Evolutionary conservation across 371 early-diverging fungal genomes (phyloP).

Genomic region (Choanephora cucurbitarum): DNA sequence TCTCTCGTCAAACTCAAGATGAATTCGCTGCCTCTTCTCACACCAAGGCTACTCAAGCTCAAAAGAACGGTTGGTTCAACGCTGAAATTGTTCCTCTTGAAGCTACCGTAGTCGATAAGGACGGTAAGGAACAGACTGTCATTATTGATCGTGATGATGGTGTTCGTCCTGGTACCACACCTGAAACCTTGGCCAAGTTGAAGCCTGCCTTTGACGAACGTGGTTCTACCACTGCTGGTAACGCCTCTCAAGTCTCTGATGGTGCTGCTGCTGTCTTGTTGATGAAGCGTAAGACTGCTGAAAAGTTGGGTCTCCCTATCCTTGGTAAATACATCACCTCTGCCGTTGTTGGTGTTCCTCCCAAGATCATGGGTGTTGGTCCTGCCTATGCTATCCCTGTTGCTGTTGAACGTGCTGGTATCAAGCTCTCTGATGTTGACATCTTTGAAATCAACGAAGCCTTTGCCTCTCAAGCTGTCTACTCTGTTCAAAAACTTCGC

Average conservation of each 20-base stretch:
- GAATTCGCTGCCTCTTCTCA: slow-evolving; percentile 84
- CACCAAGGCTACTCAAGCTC: slow-evolving; percentile 81
- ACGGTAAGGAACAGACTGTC: slow-evolving; percentile 64
- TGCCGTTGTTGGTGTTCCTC: slow-evolving; percentile 88
- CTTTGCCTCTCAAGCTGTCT: slow-evolving; percentile 97
- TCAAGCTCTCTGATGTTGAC: slow-evolving; percentile 76
- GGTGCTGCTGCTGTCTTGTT: slow-evolving; percentile 97
- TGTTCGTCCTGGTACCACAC: slow-evolving; percentile 82
- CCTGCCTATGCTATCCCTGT: slow-evolving; percentile 95
- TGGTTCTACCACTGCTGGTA: slow-evolving; percentile 94
- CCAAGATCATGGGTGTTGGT: slow-evolving; percentile 94
- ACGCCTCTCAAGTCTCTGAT: slow-evolving; percentile 98
- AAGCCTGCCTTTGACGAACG: slow-evolving; percentile 86
- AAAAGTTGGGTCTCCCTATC: slow-evolving; percentile 83
- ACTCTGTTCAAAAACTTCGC: slow-evolving; percentile 84
- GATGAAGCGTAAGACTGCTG: slow-evolving; percentile 93
- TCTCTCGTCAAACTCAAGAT: slow-evolving; percentile 89
- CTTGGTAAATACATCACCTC: slow-evolving; percentile 89
- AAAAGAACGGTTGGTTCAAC: slow-evolving; percentile 87
- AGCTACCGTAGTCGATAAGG: slow-evolving; percentile 72
- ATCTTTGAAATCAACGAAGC: slow-evolving; percentile 96
- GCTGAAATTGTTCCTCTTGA: slow-evolving; percentile 93
- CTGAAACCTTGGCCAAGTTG: slow-evolving; percentile 82
- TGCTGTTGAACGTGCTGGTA: slow-evolving; percentile 82
- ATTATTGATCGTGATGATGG: slow-evolving; percentile 90